Base-by-base conservation (phyloP, 345 rosid species). In the Cardiospermum halicacabum region DNA sequence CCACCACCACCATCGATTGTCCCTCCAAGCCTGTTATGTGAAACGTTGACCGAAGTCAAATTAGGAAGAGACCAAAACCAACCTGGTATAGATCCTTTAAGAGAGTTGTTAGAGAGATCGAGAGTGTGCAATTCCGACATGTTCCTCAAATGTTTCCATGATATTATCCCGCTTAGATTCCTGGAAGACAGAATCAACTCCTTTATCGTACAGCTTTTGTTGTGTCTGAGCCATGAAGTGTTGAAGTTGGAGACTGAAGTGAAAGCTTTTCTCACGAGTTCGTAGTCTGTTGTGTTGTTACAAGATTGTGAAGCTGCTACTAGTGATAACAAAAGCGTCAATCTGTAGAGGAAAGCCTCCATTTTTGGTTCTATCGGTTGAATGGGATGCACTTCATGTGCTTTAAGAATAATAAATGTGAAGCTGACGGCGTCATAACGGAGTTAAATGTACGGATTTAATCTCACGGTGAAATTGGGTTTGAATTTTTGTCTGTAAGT, bases 71-170 rank as follows among this genome's bases (percentile, higher is more conserved):
- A 80, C 96, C 93, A 85, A 55, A 93, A 68, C 92, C 88, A 86
- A 32, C 75, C 74, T 7, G 96, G 97, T 21, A 90, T 62, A 3
- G 78, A 77, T 27, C 98, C 98, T 28, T 78, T 62, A 11, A 93
- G 84, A 18, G 85, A 83, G 68, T 93, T 93, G 55, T 64, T 50
- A 65, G 98, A 93, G 69, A 93, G 85, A 68, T 90, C 91, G 53
- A 93, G 60, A 15, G 50, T 28, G 19, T 69, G 83, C 32, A 93
- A 72, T 36, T 72, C 67, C 16, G 96, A 73, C 71, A 88, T 53
- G 70, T 70, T 81, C 64, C 73, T 69, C 67, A 93, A 77, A 58
- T 70, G 75, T 15, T 43, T 74, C 97, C 97, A 93, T n/a, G 91
- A 82, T 40, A 93, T 45, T 48, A 47, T 80, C 31, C 98, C 96